Conservation (phyloP, 2,329 filamentous ascomycete species). For the Didymella lethalis region DNA sequence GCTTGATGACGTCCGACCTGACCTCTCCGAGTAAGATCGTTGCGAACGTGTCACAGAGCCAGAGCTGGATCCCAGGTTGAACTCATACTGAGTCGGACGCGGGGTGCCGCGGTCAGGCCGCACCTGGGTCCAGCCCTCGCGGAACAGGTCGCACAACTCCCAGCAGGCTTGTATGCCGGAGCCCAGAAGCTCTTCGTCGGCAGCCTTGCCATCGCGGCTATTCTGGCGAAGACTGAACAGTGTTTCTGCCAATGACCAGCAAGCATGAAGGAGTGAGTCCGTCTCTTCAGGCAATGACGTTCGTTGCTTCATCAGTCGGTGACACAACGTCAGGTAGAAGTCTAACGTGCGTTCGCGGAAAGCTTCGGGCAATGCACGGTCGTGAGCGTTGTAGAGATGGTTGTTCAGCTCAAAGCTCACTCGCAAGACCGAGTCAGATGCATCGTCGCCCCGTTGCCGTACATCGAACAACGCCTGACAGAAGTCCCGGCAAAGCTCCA, state of each 20-base stretch:
- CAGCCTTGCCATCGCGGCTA: conserved; percentile 72
- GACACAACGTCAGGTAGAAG: conserved; percentile 93
- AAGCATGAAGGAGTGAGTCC: conserved; percentile 82
- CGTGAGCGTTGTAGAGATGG: conserved; percentile 91
- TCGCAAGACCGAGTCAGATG: conserved; percentile 83
- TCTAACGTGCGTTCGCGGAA: conserved; percentile 91
- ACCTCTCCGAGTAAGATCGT: conserved; percentile 46
- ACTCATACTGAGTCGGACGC: conserved; percentile 78
- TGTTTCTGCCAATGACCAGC: conserved; percentile 92
- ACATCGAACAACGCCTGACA: conserved; percentile 92
- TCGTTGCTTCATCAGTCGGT: conserved; percentile 94
- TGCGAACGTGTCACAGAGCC: conserved; percentile 47
- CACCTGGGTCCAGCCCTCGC: conserved; percentile 89
- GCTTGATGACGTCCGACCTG: conserved; percentile 51
- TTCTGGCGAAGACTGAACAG: conserved; percentile 89
- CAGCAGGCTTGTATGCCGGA: conserved; percentile 93
- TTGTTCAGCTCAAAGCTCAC: conserved; percentile 97
- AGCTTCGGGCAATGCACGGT: conserved; percentile 80
- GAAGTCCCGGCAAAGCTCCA: conserved; percentile 90
- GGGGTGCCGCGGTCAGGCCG: conserved; percentile 87
- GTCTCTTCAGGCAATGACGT: conserved; percentile 80
- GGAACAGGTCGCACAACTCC: conserved; percentile 92
- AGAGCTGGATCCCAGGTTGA: conserved; percentile 54
- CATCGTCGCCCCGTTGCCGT: conserved; percentile 77
- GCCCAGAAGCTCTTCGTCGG: conserved; percentile 84